These are phyloP conservation scores for Phytophthora rubi DNA, from an alignment of 352 stramenopile species.

Conservation along the genomic window DNA sequence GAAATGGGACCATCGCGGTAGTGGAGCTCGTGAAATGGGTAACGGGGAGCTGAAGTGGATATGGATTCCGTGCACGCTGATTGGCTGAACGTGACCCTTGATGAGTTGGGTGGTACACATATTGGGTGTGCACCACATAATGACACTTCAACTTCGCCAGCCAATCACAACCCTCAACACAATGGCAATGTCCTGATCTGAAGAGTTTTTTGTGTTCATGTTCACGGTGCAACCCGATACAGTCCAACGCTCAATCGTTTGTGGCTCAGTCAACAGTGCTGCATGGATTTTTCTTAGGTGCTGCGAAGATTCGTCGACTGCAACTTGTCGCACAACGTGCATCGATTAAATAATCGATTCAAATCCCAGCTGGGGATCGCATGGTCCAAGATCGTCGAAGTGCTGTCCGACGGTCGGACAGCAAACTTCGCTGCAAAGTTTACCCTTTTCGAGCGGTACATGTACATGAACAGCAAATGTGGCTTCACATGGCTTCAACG, in stretches of 20 bases:
- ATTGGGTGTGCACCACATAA: neutral
- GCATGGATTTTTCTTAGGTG: neutral
- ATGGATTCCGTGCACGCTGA: neutral
- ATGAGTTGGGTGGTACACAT: neutral
- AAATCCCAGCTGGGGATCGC: neutral
- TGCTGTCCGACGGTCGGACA: neutral
- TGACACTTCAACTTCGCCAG: neutral
- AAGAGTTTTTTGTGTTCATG: neutral
- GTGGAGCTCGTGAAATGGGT: neutral
- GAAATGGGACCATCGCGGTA: neutral
- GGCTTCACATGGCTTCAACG: neutral
- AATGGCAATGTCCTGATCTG: no score
- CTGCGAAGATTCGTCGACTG: neutral
- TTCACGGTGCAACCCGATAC: neutral
- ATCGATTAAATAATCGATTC: slow-evolving; percentile 3
- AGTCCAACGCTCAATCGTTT: neutral
- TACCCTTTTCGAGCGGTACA: neutral
- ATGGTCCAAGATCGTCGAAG: neutral
- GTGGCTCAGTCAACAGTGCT: neutral
- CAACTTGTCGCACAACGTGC: slow-evolving; percentile 2
- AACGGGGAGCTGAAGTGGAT: neutral
- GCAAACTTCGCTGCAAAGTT: neutral
- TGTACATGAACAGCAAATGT: neutral
- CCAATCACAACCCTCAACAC: neutral
- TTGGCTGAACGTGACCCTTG: neutral